These are phyloP conservation scores for Thalassiosira livingstoniorum DNA, from an alignment of 352 stramenopile genomes.

Conservation along the genomic window DNA sequence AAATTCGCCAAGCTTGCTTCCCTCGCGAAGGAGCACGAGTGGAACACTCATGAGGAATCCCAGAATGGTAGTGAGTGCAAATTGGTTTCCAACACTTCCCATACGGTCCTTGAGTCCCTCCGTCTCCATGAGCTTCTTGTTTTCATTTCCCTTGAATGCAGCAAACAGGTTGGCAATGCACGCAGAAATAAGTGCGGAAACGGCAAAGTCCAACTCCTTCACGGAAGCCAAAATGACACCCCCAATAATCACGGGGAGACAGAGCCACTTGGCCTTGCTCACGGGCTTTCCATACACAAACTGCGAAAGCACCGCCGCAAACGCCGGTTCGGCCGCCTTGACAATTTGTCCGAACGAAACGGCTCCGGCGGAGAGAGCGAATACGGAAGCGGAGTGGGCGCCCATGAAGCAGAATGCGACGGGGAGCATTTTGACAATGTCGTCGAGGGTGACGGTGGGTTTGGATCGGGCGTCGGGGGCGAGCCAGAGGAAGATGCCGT, in stretches of 20 bases:
- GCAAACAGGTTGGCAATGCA: conserved; percentile 88
- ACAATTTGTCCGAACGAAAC: conserved; percentile 88
- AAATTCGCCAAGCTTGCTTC: conserved; percentile 82
- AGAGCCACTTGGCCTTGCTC: conserved; percentile 88
- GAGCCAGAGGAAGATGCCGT: conserved; percentile 87
- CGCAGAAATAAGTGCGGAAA: conserved; percentile 81
- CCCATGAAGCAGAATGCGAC: conserved; percentile 87
- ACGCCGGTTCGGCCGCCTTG: conserved; percentile 87
- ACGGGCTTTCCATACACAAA: conserved; percentile 87
- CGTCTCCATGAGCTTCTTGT: conserved; percentile 89
- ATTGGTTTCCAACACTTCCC: conserved; percentile 88
- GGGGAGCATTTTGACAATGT: conserved; percentile 87
- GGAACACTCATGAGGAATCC: conserved; percentile 86
- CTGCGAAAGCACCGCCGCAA: conserved; percentile 86
- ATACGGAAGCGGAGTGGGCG: conserved; percentile 86
- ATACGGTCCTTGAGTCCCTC: conserved; percentile 86
- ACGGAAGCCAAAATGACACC: conserved; percentile 86
- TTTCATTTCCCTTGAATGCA: conserved; percentile 88
- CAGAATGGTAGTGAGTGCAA: conserved; percentile 85
- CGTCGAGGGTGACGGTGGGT: conserved; percentile 78
- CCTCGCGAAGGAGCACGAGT: conserved; percentile 80
- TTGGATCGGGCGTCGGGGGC: conserved; percentile 83
- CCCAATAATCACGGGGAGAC: conserved; percentile 87
- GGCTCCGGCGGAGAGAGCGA: conserved; percentile 84
- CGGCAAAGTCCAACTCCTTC: conserved; percentile 88